Conservation (phyloP, 2,329 filamentous ascomycete species). For the Aureobasidium sp. region DNA sequence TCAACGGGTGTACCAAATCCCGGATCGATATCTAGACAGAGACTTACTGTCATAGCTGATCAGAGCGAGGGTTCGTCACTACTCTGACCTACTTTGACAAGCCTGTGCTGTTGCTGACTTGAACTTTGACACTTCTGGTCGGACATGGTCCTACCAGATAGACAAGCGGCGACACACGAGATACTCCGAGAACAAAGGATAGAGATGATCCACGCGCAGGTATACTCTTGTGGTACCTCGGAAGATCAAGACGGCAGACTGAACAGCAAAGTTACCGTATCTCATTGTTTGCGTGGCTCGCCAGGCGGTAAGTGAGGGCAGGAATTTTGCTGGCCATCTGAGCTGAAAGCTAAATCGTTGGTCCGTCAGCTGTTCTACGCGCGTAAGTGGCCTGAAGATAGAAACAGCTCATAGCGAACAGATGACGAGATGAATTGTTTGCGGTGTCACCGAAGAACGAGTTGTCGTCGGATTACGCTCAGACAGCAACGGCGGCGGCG, state of each 20-base stretch:
- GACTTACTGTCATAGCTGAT: not conserved
- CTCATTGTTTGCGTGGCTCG: not conserved
- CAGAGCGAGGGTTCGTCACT: not conserved
- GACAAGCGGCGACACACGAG: not conserved
- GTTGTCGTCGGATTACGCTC: conserved; percentile 8
- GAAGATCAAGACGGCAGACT: not conserved
- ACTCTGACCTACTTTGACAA: not conserved
- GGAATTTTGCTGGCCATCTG: not conserved
- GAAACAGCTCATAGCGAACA: not conserved
- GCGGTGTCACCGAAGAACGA: not conserved
- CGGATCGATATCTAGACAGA: not conserved
- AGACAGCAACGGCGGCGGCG: not conserved
- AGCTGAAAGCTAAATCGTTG: not conserved
- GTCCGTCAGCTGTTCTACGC: not conserved
- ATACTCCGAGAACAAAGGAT: not conserved
- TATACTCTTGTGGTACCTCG: not conserved
- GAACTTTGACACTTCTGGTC: not conserved
- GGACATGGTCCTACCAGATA: not conserved
- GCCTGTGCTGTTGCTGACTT: not conserved
- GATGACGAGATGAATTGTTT: not conserved
- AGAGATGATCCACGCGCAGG: not conserved
- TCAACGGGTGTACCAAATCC: not conserved
- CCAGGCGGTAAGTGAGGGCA: not conserved
- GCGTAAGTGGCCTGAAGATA: not conserved
- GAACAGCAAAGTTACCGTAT: not conserved